A percentile compares a stretch with the other conserved stretches of the same genome.
Conservation (phyloP, 371 early-diverging fungal species). For the Funneliformis caledonium region DNA sequence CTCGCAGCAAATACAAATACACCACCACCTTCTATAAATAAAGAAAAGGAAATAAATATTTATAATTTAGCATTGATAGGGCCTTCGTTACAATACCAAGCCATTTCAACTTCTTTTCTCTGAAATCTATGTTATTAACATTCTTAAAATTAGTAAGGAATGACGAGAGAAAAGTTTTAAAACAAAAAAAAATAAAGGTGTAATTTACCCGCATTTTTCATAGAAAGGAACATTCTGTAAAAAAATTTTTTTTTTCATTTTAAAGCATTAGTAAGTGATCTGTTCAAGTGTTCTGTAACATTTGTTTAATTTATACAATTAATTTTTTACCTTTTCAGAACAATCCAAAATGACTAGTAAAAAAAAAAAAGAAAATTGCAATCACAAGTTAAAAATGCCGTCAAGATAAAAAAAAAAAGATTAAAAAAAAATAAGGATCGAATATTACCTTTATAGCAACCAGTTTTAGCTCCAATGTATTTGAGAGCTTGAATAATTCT, state of each 20-base stretch:
- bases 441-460: conserved; percentile 62
- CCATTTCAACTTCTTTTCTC: conserved; percentile 38
- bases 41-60: not conserved
- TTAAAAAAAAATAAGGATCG: not conserved
- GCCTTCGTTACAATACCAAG: conserved; percentile 20
- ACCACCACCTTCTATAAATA: not conserved
- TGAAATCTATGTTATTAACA: not conserved
- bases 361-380: not conserved
- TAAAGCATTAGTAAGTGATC: not conserved
- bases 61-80: conserved; percentile 26
- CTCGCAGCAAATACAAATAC: too few species aligned
- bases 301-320: not conserved
- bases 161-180: too few species aligned
- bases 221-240: conserved; percentile 41
- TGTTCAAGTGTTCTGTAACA: not conserved
- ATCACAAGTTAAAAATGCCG: not conserved
- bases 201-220: conserved; percentile 39
- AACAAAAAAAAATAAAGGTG: too few species aligned
- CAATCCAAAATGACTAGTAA: conserved; percentile 38
- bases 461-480: conserved; percentile 62
- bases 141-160: not conserved
- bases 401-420: not conserved
- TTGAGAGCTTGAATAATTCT: conserved; percentile 76
- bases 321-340: conserved; percentile 36
- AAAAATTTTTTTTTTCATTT: too few species aligned